Evolutionary conservation across 352 stramenopile species (phyloP).

Genomic region (Thraustochytrium aureum): DNA sequence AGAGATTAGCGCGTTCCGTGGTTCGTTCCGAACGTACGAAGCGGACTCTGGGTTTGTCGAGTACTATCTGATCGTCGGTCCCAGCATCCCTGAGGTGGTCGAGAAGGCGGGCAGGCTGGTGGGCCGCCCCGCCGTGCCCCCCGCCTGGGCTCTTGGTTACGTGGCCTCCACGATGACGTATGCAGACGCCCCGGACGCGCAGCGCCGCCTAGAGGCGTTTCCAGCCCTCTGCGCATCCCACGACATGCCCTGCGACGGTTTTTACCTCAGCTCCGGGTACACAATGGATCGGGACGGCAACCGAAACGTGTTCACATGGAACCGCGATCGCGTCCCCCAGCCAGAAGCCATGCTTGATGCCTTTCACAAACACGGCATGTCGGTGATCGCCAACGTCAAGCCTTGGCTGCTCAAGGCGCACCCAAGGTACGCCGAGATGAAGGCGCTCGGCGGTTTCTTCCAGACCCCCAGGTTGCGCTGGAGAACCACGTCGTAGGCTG

Average conservation of each 20-base stretch:
- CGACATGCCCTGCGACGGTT: constrained; percentile 47
- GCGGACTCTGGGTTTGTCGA: constrained; percentile 43
- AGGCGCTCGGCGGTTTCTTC: constrained; percentile 25
- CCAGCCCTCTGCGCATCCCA: constrained; percentile 30
- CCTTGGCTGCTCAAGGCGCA: constrained; percentile 51
- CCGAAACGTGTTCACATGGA: constrained; percentile 55
- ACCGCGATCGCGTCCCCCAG: constrained; percentile 39
- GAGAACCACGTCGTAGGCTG: not conserved
- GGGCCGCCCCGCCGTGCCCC: constrained; percentile 40
- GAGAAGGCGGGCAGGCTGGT: constrained; percentile 33
- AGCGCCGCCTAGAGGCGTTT: constrained; percentile 40
- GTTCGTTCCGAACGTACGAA: constrained; percentile 26
- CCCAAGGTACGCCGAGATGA: constrained; percentile 28
- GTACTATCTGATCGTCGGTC: constrained; percentile 52
- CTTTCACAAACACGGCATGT: constrained; percentile 13
- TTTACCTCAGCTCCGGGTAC: constrained; percentile 55
- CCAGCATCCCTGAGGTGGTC: constrained; percentile 31
- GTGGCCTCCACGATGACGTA: constrained; percentile 55
- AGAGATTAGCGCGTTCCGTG: constrained; percentile 51
- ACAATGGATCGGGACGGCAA: constrained; percentile 50
- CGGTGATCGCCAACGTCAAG: constrained; percentile 55
- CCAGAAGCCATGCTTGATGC: constrained; percentile 25
- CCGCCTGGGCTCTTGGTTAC: constrained; percentile 52
- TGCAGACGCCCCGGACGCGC: constrained; percentile 41
- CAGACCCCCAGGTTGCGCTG: not conserved